Base-by-base conservation (phyloP, 352 stramenopile species). In the Elongisporangium anandrum region DNA sequence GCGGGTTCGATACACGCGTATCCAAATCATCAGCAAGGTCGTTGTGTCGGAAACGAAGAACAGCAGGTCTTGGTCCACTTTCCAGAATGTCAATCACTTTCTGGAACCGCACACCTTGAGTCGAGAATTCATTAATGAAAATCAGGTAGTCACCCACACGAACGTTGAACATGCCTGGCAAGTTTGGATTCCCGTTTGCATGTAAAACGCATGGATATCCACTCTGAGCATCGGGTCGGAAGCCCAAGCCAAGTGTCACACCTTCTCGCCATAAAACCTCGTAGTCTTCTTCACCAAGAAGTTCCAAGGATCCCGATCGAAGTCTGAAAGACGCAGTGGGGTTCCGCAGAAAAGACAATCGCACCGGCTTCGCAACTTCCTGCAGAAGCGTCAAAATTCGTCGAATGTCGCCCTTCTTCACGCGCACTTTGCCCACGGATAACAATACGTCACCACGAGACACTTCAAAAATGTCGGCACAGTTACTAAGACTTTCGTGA, bases 61-160 rank as follows among this genome's bases (percentile, higher is more conserved):
- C 79, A 22, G 81, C 84, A 8, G 84, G 84, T 16, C 84, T 71
- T 22, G 84, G 84, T 0, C 84, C 84, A 52, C 84, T 94, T 64
- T 94, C 84, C 10, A 94, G 48, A 19, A 94, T 94, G 56, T 94
- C 84, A 45, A 94, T 92, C 17, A 94, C 82, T 60, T 94, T 94
- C 61, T 94, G 80, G 66, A 94, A 94, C 8, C 82, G 80, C 48
- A 94, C 81, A 21, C 81, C 80, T 45, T 84, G 79, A 1, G 84
- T 94, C 21, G 81, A 89, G 57, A 94, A 92, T 63, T 94, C 84
- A 53, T 94, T 94, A 68, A 94, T 94, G 58, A 94, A 92, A 20
- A 88, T 87, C 29, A 94, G 59, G 51, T 87, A 86, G 20, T 94
- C 84, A 3, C 84, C 84, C 16, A 75, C 76, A 22, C 84, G 78